Base-by-base conservation (phyloP, 2,329 filamentous ascomycete species). In the Geosmithia putterillii region DNA sequence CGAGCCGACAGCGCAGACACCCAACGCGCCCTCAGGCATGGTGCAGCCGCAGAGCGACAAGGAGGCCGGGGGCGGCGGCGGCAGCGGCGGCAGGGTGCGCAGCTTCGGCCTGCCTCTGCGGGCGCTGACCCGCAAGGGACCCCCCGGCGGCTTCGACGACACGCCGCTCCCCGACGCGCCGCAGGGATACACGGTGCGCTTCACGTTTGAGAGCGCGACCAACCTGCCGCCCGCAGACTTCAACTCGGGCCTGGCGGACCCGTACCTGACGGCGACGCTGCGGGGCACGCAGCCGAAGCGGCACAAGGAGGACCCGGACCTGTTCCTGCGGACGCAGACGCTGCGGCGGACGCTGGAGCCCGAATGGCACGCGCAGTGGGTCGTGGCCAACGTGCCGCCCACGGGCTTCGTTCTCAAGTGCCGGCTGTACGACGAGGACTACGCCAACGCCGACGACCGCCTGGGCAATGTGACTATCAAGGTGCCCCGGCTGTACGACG, bases 391-490 rank as follows among this genome's bases (percentile, higher is more conserved):
- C 51, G 74, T 95, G 2, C 89, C 90, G 0, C 68, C 80, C 0
- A 77, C 74, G 0, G 89, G 89, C 4, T 94, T 95, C 64, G 74
- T 72, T 45, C 71, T 96, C 51, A 95, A 95, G 58, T 87, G 86
- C 47, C 76, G 86, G 43, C 64, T 96, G 17, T 94, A 89, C 62
- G 90, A 96, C 55, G 90, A 96, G 59, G 90, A 96, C 61, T 79
- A 81, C 28, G 77, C 81, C 1, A 86, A 95, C 57, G 78, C 83
- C 50, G 84, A 96, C 56, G 90, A 96, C 62, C 74, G 86, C 21
- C 71, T 96, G 18, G 90, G 90, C 10, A 94, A 92, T 55, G 86
- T 86, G 3, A 87, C 87, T 40, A 67, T 95, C 43, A 63, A 74
- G 17, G 76, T 84, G 0, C 63, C 70, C 10, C 57, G 63, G 2